These are phyloP conservation scores for Xylariaceae sp. DNA, from an alignment of 2,329 filamentous ascomycete species.

Conservation along the genomic window DNA sequence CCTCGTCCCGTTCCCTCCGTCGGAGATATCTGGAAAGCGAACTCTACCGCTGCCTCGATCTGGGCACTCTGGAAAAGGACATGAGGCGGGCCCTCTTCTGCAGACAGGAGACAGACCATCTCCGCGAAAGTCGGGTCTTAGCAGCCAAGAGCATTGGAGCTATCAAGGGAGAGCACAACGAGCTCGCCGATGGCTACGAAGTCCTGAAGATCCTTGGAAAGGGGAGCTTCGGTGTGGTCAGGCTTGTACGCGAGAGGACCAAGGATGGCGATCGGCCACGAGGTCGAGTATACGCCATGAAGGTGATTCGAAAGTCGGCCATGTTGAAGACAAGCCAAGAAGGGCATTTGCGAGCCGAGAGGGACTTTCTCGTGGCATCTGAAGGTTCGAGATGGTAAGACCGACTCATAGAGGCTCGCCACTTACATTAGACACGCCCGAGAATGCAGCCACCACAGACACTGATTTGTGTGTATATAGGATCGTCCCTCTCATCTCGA, in stretches of 20 bases:
- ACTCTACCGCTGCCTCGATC: constrained; percentile 49
- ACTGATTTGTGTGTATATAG: too few species aligned
- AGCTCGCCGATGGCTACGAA: constrained; percentile 64
- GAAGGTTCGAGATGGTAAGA: constrained; percentile 74
- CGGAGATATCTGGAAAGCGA: constrained; percentile 57
- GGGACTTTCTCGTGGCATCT: constrained; percentile 85
- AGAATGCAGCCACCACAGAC: too few species aligned
- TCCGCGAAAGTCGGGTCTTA: constrained; percentile 67
- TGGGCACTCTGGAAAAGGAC: constrained; percentile 51
- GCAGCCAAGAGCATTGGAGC: constrained; percentile 53
- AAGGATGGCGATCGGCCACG: constrained; percentile 1
- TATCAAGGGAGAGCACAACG: constrained; percentile 38
- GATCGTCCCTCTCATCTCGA: constrained; percentile 82
- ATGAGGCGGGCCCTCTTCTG: constrained; percentile 54
- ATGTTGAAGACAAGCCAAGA: constrained; percentile 92
- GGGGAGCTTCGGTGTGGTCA: constrained; percentile 90
- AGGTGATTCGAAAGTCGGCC: constrained; percentile 87
- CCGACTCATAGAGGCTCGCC: neutral
- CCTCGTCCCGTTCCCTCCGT: constrained; percentile 56
- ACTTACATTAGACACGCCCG: too few species aligned
- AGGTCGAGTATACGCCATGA: constrained; percentile 81
- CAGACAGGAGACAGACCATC: constrained; percentile 63
- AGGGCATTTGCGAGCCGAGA: constrained; percentile 82
- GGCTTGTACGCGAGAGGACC: constrained; percentile 67
- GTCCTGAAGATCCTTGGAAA: constrained; percentile 79